Evolutionary conservation across 805 yeast genomes (phyloP).

Genomic region (Debaryomyces castellii): DNA sequence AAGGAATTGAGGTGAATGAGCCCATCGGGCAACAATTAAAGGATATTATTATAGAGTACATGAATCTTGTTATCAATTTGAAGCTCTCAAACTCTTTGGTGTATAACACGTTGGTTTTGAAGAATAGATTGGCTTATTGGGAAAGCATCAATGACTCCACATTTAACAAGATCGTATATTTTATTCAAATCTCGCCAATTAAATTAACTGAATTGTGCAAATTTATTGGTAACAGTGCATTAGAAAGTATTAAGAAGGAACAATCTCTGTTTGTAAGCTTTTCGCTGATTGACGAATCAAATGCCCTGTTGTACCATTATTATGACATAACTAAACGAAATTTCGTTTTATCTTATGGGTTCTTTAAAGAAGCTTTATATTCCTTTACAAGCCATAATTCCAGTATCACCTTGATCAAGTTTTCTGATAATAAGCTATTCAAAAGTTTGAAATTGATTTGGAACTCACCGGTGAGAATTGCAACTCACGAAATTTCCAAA

Average conservation of each 20-base stretch:
- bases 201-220: conserved; percentile 17
- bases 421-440: conserved; percentile 3
- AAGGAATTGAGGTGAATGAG: not conserved
- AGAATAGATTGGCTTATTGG: conserved; percentile 38
- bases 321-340: conserved; percentile 7
- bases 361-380: conserved; percentile 7
- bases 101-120: conserved; percentile 30
- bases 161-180: conserved; percentile 26
- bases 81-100: conserved; percentile 33
- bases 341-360: conserved; percentile 2
- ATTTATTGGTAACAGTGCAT: conserved; percentile 6
- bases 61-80: conserved; percentile 20
- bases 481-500: conserved; percentile 25
- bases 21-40: not conserved
- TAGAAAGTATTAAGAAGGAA: conserved; percentile 2
- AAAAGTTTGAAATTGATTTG: conserved; percentile 7
- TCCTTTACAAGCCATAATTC: conserved; percentile 14
- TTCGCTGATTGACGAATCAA: conserved; percentile 16
- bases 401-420: conserved; percentile 12
- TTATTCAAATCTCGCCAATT: conserved; percentile 35
- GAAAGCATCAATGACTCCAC: conserved; percentile 23
- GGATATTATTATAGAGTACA: conserved; percentile 22
- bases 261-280: not conserved
- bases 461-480: conserved; percentile 18
- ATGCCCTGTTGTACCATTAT: conserved; percentile 11